A percentile compares a stretch with the other conserved stretches of the same genome.
These are phyloP conservation scores for Aspergillus hortae DNA, from an alignment of 2,329 filamentous ascomycete genomes.

Conservation along the genomic window DNA sequence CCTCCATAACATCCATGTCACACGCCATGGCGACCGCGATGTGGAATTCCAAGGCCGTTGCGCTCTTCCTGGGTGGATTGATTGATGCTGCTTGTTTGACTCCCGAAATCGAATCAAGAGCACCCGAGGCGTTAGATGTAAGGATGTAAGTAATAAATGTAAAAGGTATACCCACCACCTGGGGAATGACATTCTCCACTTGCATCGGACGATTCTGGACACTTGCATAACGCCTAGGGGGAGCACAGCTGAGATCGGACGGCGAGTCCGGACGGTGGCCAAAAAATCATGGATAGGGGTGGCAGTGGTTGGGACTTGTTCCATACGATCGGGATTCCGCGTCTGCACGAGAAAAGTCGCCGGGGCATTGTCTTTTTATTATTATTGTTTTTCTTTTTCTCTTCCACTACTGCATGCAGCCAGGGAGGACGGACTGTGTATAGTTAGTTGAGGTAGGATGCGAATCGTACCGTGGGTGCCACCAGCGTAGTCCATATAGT, in stretches of 20 bases:
- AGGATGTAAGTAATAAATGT: not conserved
- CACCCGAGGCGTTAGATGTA: too few relatives aligned
- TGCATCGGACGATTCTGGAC: slow-evolving; percentile 19
- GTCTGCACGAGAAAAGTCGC: slow-evolving; percentile 16
- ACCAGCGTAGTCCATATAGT: not conserved
- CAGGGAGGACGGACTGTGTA: not conserved
- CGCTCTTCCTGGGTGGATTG: not conserved
- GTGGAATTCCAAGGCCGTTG: not conserved
- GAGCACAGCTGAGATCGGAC: slow-evolving; percentile 21
- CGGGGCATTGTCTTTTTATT: slow-evolving; percentile 9
- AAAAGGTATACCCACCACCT: not conserved
- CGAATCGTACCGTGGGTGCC: not conserved
- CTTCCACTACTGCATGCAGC: not conserved
- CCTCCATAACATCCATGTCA: slow-evolving; percentile 6
- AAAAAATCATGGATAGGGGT: not conserved
- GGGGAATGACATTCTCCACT: slow-evolving; percentile 7
- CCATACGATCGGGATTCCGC: slow-evolving; percentile 24
- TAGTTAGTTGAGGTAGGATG: not conserved
- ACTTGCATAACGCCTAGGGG: slow-evolving; percentile 20
- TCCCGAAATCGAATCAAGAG: too few relatives aligned
- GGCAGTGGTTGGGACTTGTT: slow-evolving; percentile 10
- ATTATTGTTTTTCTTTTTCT: not conserved
- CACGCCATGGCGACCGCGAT: not conserved
- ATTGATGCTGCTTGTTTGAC: not conserved
- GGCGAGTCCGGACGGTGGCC: slow-evolving; percentile 18